Conservation (phyloP, 169 alveolate genomes). For the Cryptosporidium muris region DNA sequence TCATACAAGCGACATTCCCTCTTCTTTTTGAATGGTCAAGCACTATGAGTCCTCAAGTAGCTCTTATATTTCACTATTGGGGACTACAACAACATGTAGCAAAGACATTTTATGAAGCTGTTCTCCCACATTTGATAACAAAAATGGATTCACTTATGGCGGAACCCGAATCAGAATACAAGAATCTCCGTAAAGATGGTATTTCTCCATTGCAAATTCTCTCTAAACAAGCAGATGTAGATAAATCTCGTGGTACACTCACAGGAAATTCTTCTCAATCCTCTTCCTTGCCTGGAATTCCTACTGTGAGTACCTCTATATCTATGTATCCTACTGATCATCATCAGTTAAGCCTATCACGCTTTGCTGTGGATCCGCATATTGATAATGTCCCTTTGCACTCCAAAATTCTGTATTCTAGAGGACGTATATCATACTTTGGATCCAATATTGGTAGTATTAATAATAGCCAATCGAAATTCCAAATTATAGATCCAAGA, state of each 20-base stretch:
- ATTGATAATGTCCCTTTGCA: conserved; percentile 32
- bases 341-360: conserved; percentile 35
- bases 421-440: conserved; percentile 55
- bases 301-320: conserved; percentile 4
- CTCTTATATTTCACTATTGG: conserved; percentile 64
- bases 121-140: conserved; percentile 47
- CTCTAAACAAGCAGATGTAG: conserved; percentile 7
- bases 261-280: conserved; percentile 3
- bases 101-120: conserved; percentile 45
- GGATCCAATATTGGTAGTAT: background rate
- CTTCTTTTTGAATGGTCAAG: conserved; percentile 62
- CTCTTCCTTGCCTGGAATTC: conserved; percentile 23
- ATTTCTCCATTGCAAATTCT: conserved; percentile 25
- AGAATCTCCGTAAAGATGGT: conserved; percentile 6
- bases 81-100: conserved; percentile 55
- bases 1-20: conserved; percentile 61
- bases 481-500: conserved; percentile 51
- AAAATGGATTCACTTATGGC: conserved; percentile 32
- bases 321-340: conserved; percentile 60
- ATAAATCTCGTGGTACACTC: too few relatives aligned
- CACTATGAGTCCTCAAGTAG: conserved; percentile 56
- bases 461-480: background rate
- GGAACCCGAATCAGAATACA: conserved; percentile 48
- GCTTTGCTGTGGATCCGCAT: conserved; percentile 61
- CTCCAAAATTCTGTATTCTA: conserved; percentile 55